These are phyloP conservation scores for Sporothrix humicola DNA, from an alignment of 2,329 filamentous ascomycete genomes.

Conservation along the genomic window DNA sequence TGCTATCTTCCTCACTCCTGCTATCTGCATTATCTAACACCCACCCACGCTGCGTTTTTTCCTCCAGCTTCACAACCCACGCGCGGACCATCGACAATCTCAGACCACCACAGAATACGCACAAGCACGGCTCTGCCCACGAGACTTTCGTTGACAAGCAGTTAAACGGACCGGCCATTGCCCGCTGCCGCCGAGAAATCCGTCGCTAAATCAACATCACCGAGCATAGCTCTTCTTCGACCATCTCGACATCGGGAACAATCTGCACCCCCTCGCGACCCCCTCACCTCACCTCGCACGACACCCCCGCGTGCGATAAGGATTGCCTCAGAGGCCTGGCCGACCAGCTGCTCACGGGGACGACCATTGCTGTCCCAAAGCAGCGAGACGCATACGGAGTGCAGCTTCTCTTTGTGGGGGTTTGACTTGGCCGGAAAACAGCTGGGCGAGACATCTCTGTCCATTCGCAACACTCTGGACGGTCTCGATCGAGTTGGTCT, in stretches of 20 bases:
- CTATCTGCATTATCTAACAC: slow-evolving; percentile 26
- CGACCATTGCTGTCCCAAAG: slow-evolving; percentile 17
- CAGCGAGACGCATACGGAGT: slow-evolving; percentile 27
- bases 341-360: slow-evolving; percentile 18
- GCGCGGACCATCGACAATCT: slow-evolving; percentile 16
- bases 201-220: neutral
- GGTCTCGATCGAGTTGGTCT: neutral
- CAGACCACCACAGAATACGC: slow-evolving; percentile 13
- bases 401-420: slow-evolving; percentile 25
- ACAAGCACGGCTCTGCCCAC: slow-evolving; percentile 4
- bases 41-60: slow-evolving; percentile 25
- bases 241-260: neutral
- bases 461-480: neutral
- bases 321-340: neutral
- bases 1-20: slow-evolving; percentile 5
- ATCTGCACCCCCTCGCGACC: slow-evolving; percentile 8
- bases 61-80: slow-evolving; percentile 18
- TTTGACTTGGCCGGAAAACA: neutral
- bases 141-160: neutral
- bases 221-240: neutral
- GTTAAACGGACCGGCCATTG: neutral
- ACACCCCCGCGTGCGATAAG: slow-evolving; percentile 28
- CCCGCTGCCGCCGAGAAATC: neutral
- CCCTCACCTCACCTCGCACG: slow-evolving; percentile 3
- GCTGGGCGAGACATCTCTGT: neutral